phyloP scores from a whole-genome alignment of 2,329 filamentous ascomycete species.

The Uncinocarpus reesii region DNA sequence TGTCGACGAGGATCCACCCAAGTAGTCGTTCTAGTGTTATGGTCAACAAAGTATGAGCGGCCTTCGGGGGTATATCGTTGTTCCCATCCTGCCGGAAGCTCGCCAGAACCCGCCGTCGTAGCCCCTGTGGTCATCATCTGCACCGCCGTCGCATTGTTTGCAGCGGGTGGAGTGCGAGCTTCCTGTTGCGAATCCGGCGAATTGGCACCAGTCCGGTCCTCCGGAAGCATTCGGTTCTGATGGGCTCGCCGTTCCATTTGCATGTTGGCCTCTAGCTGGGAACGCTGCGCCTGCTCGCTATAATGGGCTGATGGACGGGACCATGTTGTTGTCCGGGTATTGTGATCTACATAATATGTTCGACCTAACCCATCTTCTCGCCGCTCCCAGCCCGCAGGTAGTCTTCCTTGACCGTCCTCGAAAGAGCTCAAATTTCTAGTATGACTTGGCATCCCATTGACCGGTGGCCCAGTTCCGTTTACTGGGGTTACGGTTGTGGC shows the following conservation, averaged over 20 bases:
- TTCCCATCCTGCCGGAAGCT: constrained; percentile 93
- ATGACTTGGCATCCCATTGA: constrained; percentile 31
- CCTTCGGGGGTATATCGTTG: constrained; percentile 92
- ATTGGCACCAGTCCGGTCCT: constrained; percentile 86
- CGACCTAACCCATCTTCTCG: constrained; percentile 88
- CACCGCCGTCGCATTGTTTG: constrained; percentile 46
- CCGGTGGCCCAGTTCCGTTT: constrained; percentile 32
- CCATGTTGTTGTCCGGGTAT: constrained; percentile 94
- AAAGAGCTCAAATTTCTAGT: constrained; percentile 71
- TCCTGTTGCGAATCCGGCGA: constrained; percentile 52
- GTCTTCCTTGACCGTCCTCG: constrained; percentile 84
- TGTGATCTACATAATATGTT: constrained; percentile 98
- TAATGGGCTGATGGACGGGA: constrained; percentile 72
- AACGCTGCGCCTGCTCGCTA: constrained; percentile 64
- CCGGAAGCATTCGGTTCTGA: constrained; percentile 88
- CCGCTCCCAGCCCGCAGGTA: constrained; percentile 91
- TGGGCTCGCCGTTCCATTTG: constrained; percentile 87
- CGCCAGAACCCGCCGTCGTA: constrained; percentile 86
- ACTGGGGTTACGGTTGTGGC: constrained; percentile 33
- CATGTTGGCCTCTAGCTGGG: constrained; percentile 77
- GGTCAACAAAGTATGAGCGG: constrained; percentile 91
- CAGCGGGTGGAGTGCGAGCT: constrained; percentile 37
- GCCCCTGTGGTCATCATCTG: constrained; percentile 92
- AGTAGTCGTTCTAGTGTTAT: constrained; percentile 94
- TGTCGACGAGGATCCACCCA: constrained; percentile 97